A percentile compares a stretch with the other conserved stretches of the same genome.
Evolutionary conservation across 2,329 filamentous ascomycete genomes (phyloP).

Genomic region (Pseudogymnoascus sp.): DNA sequence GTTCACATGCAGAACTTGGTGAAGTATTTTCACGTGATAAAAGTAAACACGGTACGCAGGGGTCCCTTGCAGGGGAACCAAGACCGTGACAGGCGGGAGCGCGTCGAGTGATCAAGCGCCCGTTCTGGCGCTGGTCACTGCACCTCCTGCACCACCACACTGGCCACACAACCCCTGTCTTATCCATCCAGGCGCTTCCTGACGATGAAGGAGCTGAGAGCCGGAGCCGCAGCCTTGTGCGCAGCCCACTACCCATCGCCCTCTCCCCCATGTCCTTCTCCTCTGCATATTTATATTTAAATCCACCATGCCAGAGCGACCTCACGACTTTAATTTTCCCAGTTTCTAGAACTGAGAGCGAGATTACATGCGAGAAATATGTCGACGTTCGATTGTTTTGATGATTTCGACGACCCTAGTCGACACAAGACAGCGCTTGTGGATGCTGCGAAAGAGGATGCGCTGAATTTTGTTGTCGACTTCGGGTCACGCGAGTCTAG

Average conservation of each 20-base stretch:
- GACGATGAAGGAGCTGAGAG: background rate
- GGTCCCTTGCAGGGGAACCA: background rate
- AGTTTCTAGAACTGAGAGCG: background rate
- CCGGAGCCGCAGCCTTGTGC: background rate
- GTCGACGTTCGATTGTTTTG: background rate
- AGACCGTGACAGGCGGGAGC: background rate
- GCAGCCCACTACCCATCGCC: background rate
- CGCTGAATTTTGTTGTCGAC: constrained; percentile 56
- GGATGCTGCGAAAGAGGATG: constrained; percentile 18
- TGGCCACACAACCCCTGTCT: background rate
- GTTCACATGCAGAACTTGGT: background rate
- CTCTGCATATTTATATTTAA: background rate
- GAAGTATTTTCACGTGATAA: background rate
- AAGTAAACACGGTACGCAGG: constrained; percentile 1
- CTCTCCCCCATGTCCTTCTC: background rate
- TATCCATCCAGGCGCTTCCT: background rate
- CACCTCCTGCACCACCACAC: background rate
- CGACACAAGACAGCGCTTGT: background rate
- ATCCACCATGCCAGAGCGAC: background rate
- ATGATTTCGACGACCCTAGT: background rate
- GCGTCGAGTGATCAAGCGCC: background rate
- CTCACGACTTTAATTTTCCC: background rate
- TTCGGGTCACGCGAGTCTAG: constrained; percentile 49
- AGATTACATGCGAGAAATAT: background rate
- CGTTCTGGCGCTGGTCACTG: background rate